Evolutionary conservation across 2,329 filamentous ascomycete genomes (phyloP), one percentile per base, ranked within the genome.

Genomic region (Hypoxylon sp.): DNA sequence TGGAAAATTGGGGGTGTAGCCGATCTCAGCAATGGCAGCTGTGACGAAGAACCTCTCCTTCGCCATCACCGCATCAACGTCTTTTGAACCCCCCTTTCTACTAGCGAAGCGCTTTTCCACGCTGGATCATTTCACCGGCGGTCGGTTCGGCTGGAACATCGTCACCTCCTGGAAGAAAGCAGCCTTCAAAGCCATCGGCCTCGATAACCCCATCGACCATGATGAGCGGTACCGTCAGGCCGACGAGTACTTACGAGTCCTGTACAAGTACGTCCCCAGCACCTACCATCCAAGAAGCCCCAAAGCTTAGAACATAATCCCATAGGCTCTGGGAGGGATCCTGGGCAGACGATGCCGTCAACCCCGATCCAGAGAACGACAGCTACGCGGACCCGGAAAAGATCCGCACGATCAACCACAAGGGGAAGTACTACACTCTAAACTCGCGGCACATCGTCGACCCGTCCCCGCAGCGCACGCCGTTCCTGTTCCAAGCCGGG

Each of bases 81-180:
- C 85, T 0, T 90, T 88, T 61, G 87, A 89, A 65, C 84, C 85
- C 0, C 87, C 87, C 0, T 90, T 88, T 61, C 74, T 89, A 1
- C 77, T 90, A 0, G 88, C 87, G 0, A 88, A 88, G 72, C 79
- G 87, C 0, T 88, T 90, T 57, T 88, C 85, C 0, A 88, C 85
- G 0, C 74, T 90, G 0, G 87, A 90, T 61, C 87, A 90, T 73
- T 78, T 90, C 44, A 90, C 88, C 0, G 79, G 82, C 2, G 88
- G 87, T 0, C 80, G 88, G 0, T 82, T 90, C 32, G 87, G 86
- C 0, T 89, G 88, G 88, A 91, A 91, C 65, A 89, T 91, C 18
- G 88, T 91, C 67, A 74, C 72, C 11, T 75, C 73, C 0, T 78
- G 76, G 75, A 87, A 87, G 72, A 89, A 89, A 70, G 81, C 84